Conservation (phyloP, 768 basidiomycete species). For the Leccinum uliginosum region DNA sequence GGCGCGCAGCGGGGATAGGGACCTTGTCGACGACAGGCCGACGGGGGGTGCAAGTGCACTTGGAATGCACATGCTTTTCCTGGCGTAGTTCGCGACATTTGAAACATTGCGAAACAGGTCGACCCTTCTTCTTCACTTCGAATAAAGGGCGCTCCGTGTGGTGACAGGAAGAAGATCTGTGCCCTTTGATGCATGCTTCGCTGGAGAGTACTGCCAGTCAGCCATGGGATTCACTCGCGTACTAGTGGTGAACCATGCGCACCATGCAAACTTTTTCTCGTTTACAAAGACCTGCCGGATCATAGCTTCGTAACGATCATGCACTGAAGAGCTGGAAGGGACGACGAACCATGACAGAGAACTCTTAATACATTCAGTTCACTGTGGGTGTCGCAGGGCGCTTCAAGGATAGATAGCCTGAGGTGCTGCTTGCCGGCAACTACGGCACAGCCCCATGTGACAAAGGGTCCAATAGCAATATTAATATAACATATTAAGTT, state of each 20-base stretch:
- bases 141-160: conserved; percentile 89
- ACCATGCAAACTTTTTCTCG: conserved; percentile 75
- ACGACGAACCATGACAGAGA: conserved; percentile 20
- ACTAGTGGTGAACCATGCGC: conserved; percentile 16
- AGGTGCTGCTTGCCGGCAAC: no score
- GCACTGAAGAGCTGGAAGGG: background rate
- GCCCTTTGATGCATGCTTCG: conserved; percentile 92
- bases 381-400: background rate
- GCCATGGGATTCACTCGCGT: background rate
- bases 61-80: conserved; percentile 76
- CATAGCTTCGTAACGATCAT: background rate
- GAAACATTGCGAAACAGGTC: conserved; percentile 86
- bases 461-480: no score
- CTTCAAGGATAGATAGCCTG: no score
- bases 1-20: conserved; percentile 30
- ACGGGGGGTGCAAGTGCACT: conserved; percentile 64
- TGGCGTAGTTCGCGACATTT: conserved; percentile 80
- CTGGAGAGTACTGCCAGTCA: conserved; percentile 36
- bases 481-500: no score
- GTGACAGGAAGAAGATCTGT: conserved; percentile 83
- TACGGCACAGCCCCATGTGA: background rate
- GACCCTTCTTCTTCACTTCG: conserved; percentile 90
- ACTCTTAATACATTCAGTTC: conserved; percentile 13
- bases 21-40: conserved; percentile 26
- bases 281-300: conserved; percentile 63